Base-by-base conservation (phyloP, 2,329 filamentous ascomycete species). In the Sporothrix mexicana region DNA sequence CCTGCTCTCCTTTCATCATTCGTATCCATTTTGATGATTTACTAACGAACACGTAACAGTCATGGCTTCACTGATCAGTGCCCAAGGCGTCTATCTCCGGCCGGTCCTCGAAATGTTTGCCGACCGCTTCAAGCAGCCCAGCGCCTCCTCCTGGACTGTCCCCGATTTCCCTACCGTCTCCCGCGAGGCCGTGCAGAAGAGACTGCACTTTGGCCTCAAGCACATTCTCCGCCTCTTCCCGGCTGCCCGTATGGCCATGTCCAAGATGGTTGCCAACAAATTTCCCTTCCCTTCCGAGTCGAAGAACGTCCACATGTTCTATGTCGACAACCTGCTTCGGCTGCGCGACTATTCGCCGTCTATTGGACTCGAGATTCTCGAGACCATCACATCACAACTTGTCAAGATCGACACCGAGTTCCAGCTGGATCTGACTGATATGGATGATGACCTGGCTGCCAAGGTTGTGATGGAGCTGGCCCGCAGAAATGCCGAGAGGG, bases 351-450 rank as follows among this genome's bases (percentile, higher is more conserved):
- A 97, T 79, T 89, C 92, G 1, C 91, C 93, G 0, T 91, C 93
- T 73, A 83, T 98, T 49, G 91, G 91, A 74, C 89, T 92, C 8
- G 93, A 97, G 74, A 90, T 98, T 30, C 87, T 97, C 75, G 91
- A 94, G 72, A 84, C 97, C 13, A 92, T 98, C 66, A 92, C 94
- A 57, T 92, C 95, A 77, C 91, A 93, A 75, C 86, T 98, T 8
- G 93, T 98, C 78, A 96, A 96, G 82, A 93, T 98, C 73, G 96
- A 99, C 79, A 94, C 97, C 0, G 93, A 98, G 79, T 96, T 98
- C 81, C 95, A 98, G 81, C 88, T 95, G 68, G 95, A 98, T 78
- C 85, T 98, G 78, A 94, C 98, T 75, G 95, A 98, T 77, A 84
- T 97, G 74, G 95, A 98, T 75, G 95, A 98, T 75, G 93, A 97